Evolutionary conservation across 805 yeast species (phyloP).

Genomic region (Zygoascus flipseniorum): DNA sequence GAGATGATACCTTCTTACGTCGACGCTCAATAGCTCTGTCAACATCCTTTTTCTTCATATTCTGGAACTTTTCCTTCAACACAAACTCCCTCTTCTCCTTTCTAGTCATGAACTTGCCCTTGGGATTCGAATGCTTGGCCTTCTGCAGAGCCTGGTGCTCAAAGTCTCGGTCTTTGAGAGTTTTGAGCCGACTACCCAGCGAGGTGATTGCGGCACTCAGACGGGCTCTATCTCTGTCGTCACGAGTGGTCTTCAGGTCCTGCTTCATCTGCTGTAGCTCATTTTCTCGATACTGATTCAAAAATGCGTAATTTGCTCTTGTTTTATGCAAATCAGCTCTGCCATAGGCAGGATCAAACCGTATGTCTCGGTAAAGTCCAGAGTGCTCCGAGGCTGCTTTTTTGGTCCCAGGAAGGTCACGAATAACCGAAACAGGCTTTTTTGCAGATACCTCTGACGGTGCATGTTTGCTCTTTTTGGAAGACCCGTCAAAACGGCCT

Average conservation of each 20-base stretch:
- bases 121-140: conserved; percentile 53
- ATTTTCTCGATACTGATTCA: conserved; percentile 73
- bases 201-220: conserved; percentile 28
- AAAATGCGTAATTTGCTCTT: conserved; percentile 71
- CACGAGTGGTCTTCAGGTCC: conserved; percentile 37
- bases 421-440: conserved; percentile 54
- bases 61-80: conserved; percentile 27
- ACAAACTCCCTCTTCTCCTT: conserved; percentile 31
- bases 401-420: conserved; percentile 50
- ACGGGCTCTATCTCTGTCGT: conserved; percentile 35
- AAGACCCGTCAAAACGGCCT: not conserved
- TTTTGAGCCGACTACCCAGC: conserved; percentile 38
- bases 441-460: conserved; percentile 76
- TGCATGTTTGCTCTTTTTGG: conserved; percentile 61
- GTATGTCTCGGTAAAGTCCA: conserved; percentile 61
- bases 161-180: conserved; percentile 66
- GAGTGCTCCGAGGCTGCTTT: conserved; percentile 7
- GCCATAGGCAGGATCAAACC: conserved; percentile 88
- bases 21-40: conserved; percentile 26
- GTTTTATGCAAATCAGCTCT: conserved; percentile 61
- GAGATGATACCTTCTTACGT: conserved; percentile 30
- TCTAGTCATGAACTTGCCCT: conserved; percentile 27
- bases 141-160: conserved; percentile 57
- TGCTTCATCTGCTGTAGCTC: conserved; percentile 58
- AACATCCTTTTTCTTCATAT: conserved; percentile 30